Conservation (phyloP, 805 yeast genomes). For the Schwanniomyces vanrijiae region DNA sequence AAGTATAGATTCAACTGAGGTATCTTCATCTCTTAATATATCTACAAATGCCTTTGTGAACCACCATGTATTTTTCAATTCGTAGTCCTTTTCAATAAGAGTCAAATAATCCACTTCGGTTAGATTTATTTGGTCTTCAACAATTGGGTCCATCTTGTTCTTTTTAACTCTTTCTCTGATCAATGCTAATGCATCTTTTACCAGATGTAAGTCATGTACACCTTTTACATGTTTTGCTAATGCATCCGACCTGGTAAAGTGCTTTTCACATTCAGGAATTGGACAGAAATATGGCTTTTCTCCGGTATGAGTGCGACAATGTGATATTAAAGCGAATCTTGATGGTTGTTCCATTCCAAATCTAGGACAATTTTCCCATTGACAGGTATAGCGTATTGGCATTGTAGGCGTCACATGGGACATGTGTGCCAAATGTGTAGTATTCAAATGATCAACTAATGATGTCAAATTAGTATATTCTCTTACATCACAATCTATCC, state of each 20-base stretch:
- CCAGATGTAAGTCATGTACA: constrained; percentile 53
- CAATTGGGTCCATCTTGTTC: constrained; percentile 24
- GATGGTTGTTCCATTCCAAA: constrained; percentile 53
- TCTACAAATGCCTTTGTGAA: constrained; percentile 28
- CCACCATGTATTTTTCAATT: constrained; percentile 45
- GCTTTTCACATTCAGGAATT: constrained; percentile 63
- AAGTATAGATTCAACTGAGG: constrained; percentile 16
- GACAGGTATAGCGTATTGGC: constrained; percentile 48
- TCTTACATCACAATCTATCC: constrained; percentile 28
- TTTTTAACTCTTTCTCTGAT: constrained; percentile 30
- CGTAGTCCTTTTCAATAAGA: constrained; percentile 33
- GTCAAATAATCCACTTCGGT: constrained; percentile 27
- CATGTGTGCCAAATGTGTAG: constrained; percentile 26
- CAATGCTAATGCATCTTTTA: constrained; percentile 30
- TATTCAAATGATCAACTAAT: constrained; percentile 32
- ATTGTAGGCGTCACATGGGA: constrained; percentile 17
- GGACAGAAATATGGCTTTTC: constrained; percentile 66
- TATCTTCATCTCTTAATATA: constrained; percentile 16
- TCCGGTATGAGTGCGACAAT: constrained; percentile 64
- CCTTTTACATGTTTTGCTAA: constrained; percentile 63
- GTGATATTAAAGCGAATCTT: constrained; percentile 59
- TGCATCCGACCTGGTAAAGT: constrained; percentile 60
- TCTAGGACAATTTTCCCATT: constrained; percentile 60
- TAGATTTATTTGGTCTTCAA: constrained; percentile 21
- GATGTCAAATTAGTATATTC: constrained; percentile 19